Conservation (phyloP, 331 rosid species). For the Telfairia occidentalis region DNA sequence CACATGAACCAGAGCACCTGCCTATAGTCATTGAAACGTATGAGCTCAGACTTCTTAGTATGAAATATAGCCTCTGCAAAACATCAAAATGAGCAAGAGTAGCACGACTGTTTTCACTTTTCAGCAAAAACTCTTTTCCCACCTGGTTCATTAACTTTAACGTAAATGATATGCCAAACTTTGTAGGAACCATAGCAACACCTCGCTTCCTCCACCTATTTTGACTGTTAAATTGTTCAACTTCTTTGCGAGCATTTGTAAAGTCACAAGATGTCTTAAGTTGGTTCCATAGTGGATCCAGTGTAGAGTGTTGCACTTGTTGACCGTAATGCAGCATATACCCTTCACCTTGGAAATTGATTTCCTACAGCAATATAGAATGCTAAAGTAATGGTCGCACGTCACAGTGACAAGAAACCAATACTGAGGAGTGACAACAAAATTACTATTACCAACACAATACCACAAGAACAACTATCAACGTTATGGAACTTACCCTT, state of each 20-base stretch:
- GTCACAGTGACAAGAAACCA: slow-evolving; percentile 10
- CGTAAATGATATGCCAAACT: slow-evolving; percentile 88
- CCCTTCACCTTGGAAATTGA: slow-evolving; percentile 90
- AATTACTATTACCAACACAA: slow-evolving; percentile 5
- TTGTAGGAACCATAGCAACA: slow-evolving; percentile 78
- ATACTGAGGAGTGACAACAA: slow-evolving; percentile 11
- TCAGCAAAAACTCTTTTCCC: neutral
- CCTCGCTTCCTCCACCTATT: slow-evolving; percentile 95
- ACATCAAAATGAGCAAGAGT: neutral
- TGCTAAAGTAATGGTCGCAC: slow-evolving; percentile 4
- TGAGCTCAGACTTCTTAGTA: neutral
- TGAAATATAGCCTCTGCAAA: neutral
- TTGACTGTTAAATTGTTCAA: slow-evolving; percentile 48
- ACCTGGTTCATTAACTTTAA: slow-evolving; percentile 90
- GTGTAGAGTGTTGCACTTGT: slow-evolving; percentile 56
- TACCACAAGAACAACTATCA: slow-evolving; percentile 7
- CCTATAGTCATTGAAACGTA: slow-evolving; percentile 37
- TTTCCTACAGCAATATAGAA: slow-evolving; percentile 44
- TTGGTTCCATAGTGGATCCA: slow-evolving; percentile 61
- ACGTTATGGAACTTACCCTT: slow-evolving; percentile 34
- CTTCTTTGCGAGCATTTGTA: slow-evolving; percentile 51
- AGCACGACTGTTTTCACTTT: neutral
- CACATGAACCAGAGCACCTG: slow-evolving; percentile 95
- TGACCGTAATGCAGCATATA: slow-evolving; percentile 70
- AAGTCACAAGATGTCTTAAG: slow-evolving; percentile 63